Evolutionary conservation across 306 rosid species (phyloP).

Genomic region (Hippophae rhamnoides): DNA sequence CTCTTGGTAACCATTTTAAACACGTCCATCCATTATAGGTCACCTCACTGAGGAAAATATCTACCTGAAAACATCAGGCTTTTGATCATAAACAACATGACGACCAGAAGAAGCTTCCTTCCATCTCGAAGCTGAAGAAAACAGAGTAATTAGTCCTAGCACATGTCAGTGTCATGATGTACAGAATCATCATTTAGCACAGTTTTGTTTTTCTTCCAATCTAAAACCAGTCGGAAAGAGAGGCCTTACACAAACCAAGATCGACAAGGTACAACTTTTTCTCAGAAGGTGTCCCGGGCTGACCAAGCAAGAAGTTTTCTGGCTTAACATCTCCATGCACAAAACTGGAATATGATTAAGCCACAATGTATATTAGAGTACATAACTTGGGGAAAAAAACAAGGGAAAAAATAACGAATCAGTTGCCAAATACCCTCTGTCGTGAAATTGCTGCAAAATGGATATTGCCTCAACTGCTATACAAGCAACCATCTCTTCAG

Average conservation of each 20-base stretch:
- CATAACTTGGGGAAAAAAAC: background rate
- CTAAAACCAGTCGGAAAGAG: background rate
- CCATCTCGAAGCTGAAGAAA: conserved; percentile 27
- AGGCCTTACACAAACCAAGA: conserved; percentile 31
- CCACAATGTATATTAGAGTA: background rate
- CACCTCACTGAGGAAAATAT: background rate
- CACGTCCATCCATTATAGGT: conserved; percentile 1
- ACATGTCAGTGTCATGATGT: background rate
- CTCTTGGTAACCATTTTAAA: conserved; percentile 2
- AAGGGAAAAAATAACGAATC: background rate
- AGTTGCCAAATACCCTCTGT: conserved; percentile 19
- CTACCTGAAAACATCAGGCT: conserved; percentile 33
- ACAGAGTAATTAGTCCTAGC: conserved; percentile 3
- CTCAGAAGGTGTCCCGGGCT: conserved; percentile 23
- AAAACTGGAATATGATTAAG: conserved; percentile 17
- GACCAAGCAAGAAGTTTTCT: conserved; percentile 32
- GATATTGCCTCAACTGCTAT: conserved; percentile 37
- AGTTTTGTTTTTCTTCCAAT: background rate
- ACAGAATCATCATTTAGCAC: conserved; percentile 1
- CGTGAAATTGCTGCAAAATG: conserved; percentile 28
- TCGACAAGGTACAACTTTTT: conserved; percentile 32
- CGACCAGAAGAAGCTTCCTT: conserved; percentile 26
- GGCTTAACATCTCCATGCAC: conserved; percentile 39
- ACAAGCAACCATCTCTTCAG: conserved; percentile 34
- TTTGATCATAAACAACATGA: conserved; percentile 35